phyloP scores from a whole-genome alignment of 805 yeast genomes.

The Saccharomyces paradoxus region DNA sequence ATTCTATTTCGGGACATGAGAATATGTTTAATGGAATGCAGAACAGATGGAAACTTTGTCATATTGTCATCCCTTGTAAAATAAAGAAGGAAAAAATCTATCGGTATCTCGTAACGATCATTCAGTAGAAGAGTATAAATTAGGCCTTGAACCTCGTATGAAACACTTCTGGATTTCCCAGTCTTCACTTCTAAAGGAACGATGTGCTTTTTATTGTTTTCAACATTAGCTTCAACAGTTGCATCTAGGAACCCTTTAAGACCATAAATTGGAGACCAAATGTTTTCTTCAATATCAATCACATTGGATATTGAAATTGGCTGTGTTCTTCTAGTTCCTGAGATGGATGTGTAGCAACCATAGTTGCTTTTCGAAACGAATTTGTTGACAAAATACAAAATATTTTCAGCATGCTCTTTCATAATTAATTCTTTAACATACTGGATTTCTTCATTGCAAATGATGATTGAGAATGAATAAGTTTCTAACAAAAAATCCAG shows the following conservation, averaged over 20 bases:
- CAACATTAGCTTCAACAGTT: slow-evolving; percentile 55
- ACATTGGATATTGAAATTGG: slow-evolving; percentile 52
- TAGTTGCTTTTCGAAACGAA: slow-evolving; percentile 34
- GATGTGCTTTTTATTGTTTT: slow-evolving; percentile 36
- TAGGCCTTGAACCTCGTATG: slow-evolving; percentile 82
- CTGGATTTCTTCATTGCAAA: slow-evolving; percentile 44
- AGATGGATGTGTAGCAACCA: slow-evolving; percentile 17
- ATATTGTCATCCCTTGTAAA: slow-evolving; percentile 60
- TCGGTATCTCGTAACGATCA: slow-evolving; percentile 69
- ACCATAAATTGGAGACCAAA: slow-evolving; percentile 89
- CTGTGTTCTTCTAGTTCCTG: slow-evolving; percentile 30
- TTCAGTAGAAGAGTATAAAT: slow-evolving; percentile 70
- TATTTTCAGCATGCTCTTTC: slow-evolving; percentile 42
- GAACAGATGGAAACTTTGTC: slow-evolving; percentile 44
- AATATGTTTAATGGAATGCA: slow-evolving; percentile 55
- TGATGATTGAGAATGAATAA: slow-evolving; percentile 43
- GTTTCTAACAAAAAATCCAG: slow-evolving; percentile 37
- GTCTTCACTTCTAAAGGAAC: slow-evolving; percentile 89
- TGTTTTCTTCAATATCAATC: slow-evolving; percentile 80
- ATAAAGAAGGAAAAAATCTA: slow-evolving; percentile 57
- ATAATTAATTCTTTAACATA: slow-evolving; percentile 37
- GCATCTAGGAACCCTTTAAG: slow-evolving; percentile 85
- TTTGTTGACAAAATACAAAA: slow-evolving; percentile 44
- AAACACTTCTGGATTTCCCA: slow-evolving; percentile 51
- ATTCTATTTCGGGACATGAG: slow-evolving; percentile 66